A percentile compares a stretch with the other conserved stretches of the same genome.
These are phyloP conservation scores for Leccinum incarnatum DNA, from an alignment of 768 basidiomycete species.

Conservation along the genomic window DNA sequence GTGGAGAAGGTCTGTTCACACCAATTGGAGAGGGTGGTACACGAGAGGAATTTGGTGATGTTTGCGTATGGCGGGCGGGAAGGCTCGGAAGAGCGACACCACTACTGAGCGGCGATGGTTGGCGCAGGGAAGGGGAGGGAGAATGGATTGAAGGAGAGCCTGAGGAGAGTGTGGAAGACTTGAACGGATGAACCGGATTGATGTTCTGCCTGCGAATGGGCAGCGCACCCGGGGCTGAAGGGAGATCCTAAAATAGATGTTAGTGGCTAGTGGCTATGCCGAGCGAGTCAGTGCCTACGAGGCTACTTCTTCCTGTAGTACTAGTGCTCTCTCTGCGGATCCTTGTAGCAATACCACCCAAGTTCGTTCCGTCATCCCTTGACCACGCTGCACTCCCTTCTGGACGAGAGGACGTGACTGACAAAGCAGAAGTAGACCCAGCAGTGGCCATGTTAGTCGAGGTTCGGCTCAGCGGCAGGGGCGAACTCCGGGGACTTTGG, in stretches of 20 bases:
- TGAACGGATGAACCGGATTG: conserved; percentile 46
- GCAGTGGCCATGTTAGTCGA: conserved; percentile 31
- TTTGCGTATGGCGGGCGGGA: conserved; percentile 36
- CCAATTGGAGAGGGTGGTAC: conserved; percentile 40
- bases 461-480: conserved; percentile 35
- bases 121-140: conserved; percentile 46
- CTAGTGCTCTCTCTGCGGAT: conserved; percentile 53
- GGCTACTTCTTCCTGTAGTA: conserved; percentile 34
- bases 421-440: conserved; percentile 39
- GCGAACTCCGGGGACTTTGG: conserved; percentile 35
- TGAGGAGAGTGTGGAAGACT: conserved; percentile 48
- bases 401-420: conserved; percentile 41
- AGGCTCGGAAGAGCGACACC: conserved; percentile 30
- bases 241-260: conserved; percentile 32
- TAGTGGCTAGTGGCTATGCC: conserved; percentile 2
- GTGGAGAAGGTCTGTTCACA: conserved; percentile 36
- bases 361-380: conserved; percentile 35
- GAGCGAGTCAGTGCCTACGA: conserved; percentile 11
- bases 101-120: conserved; percentile 43
- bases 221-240: conserved; percentile 38
- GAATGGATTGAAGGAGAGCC: conserved; percentile 50
- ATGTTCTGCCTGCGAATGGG: conserved; percentile 46
- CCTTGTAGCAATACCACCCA: conserved; percentile 40
- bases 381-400: conserved; percentile 36
- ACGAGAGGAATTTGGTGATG: conserved; percentile 43